phyloP scores from a whole-genome alignment of 2,329 filamentous ascomycete genomes.

The Botrytis cinerea region DNA sequence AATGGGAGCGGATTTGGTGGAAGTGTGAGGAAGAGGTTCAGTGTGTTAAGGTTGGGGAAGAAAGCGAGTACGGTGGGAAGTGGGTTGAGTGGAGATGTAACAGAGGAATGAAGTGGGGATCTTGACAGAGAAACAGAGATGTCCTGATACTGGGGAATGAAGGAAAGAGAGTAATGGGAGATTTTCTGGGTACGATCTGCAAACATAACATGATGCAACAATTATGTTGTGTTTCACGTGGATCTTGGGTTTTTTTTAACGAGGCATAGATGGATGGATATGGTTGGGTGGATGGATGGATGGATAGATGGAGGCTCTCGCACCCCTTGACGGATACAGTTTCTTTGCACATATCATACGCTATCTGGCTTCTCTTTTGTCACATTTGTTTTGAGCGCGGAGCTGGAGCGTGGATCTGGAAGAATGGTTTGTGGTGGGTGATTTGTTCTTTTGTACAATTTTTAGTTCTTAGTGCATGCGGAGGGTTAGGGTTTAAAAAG shows the following conservation, averaged over 20 bases:
- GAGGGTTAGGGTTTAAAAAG: background rate
- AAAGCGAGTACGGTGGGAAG: constrained; percentile 43
- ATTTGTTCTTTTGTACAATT: constrained; percentile 1
- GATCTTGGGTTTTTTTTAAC: background rate
- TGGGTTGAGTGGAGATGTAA: constrained; percentile 36
- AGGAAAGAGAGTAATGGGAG: background rate
- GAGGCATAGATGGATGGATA: background rate
- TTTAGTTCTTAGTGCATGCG: background rate
- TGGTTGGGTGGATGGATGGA: background rate
- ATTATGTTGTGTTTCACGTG: background rate
- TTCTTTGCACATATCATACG: constrained; percentile 17
- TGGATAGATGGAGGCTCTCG: background rate
- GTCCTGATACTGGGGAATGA: background rate
- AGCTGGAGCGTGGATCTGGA: constrained; percentile 2
- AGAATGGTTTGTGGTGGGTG: background rate
- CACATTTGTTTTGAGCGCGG: background rate
- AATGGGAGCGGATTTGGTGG: constrained; percentile 36
- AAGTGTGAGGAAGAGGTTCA: constrained; percentile 41
- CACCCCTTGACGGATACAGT: background rate
- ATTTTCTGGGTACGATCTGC: constrained; percentile 17
- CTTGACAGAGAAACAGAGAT: background rate
- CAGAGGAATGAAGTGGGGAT: constrained; percentile 12
- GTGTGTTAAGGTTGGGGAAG: constrained; percentile 41
- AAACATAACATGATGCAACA: constrained; percentile 1
- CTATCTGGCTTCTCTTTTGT: constrained; percentile 15